Conservation (phyloP, 257 asterid genomes). For the Jacaranda mimosifolia region DNA sequence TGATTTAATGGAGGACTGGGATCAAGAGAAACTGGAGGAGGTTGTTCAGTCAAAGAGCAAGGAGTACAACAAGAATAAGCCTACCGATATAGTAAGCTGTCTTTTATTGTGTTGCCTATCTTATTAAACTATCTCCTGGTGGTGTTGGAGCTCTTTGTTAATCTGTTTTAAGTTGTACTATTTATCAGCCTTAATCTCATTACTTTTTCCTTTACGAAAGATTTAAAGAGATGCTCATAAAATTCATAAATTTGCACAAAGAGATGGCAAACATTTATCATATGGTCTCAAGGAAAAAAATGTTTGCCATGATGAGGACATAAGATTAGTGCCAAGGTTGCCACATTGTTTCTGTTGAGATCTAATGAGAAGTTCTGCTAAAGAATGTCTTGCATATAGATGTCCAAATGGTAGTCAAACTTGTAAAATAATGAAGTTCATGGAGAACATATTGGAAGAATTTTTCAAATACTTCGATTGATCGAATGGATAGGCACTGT, state of each 20-base stretch:
- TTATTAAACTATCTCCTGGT: conserved; percentile 20
- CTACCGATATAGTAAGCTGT: conserved; percentile 86
- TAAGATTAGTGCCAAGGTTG: conserved; percentile 18
- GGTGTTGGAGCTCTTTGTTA: conserved; percentile 3
- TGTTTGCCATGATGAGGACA: conserved; percentile 32
- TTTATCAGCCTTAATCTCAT: not conserved
- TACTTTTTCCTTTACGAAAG: not conserved
- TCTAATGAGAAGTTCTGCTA: not conserved
- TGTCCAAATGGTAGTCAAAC: conserved; percentile 1
- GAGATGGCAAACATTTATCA: conserved; percentile 2
- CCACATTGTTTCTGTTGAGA: not conserved
- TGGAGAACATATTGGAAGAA: not conserved
- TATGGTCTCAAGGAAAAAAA: conserved; percentile 7
- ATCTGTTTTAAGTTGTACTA: not conserved
- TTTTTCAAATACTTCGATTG: not conserved
- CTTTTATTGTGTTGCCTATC: not conserved
- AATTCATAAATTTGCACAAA: not conserved
- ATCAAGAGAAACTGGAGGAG: conserved; percentile 86
- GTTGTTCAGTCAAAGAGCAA: conserved; percentile 85
- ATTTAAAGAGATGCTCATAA: conserved; percentile 19
- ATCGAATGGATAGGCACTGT: not conserved
- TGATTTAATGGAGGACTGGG: conserved; percentile 97
- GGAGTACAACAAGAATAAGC: conserved; percentile 95
- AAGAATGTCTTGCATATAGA: not conserved
- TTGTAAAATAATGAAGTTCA: conserved; percentile 17